phyloP scores from a whole-genome alignment of 1,284 basidiomycete genomes.

The Cystobasidiaceae sp. region DNA sequence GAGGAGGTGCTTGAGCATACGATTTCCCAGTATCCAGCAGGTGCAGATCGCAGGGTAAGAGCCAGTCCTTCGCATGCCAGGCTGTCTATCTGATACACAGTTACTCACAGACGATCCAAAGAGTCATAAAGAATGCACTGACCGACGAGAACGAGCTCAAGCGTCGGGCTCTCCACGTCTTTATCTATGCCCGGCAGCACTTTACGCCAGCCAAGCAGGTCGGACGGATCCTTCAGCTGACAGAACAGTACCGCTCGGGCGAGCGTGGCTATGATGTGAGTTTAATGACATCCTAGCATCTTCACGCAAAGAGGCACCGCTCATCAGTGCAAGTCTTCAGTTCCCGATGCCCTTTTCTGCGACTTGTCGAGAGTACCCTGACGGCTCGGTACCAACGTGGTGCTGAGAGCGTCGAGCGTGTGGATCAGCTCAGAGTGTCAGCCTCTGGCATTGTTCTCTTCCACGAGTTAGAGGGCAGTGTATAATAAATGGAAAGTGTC shows the following conservation, averaged over 20 bases:
- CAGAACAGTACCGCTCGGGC: slow-evolving; percentile 12
- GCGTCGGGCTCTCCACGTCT: slow-evolving; percentile 8
- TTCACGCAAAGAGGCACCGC: not conserved
- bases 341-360: slow-evolving; percentile 13
- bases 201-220: slow-evolving; percentile 9
- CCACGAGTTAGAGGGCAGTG: too few species aligned
- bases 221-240: slow-evolving; percentile 17
- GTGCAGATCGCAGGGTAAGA: not conserved
- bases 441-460: not conserved
- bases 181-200: slow-evolving; percentile 18
- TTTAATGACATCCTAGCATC: not conserved
- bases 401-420: not conserved
- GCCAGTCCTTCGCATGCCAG: too few species aligned
- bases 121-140: not conserved
- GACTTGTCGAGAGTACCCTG: slow-evolving; percentile 6
- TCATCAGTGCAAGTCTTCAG: not conserved
- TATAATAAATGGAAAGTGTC: too few species aligned
- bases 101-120: not conserved
- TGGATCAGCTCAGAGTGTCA: too few species aligned
- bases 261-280: slow-evolving; percentile 26
- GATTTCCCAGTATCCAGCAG: not conserved
- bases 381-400: slow-evolving; percentile 10
- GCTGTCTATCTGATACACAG: not conserved
- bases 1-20: slow-evolving; percentile 1
- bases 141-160: not conserved